These are phyloP conservation scores for Xylaria sp. DNA, from an alignment of 2,329 filamentous ascomycete species.

Conservation along the genomic window DNA sequence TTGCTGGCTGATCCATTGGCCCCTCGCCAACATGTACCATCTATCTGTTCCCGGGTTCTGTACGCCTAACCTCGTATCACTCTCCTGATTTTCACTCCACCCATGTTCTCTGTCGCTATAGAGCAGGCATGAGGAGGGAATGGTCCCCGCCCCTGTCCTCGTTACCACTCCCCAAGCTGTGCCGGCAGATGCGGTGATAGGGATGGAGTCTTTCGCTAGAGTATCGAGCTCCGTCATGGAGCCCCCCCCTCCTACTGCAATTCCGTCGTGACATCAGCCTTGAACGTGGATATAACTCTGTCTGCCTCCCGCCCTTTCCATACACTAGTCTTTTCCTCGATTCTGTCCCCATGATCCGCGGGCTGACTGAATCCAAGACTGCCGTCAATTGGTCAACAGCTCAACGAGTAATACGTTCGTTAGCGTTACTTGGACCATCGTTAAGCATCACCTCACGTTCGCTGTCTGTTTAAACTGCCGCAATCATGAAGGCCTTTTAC, in stretches of 20 bases:
- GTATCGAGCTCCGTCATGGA: slow-evolving; percentile 5
- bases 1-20: slow-evolving; percentile 1
- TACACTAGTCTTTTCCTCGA: background rate
- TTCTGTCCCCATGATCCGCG: background rate
- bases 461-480: background rate
- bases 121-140: background rate
- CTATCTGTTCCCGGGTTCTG: slow-evolving; percentile 5
- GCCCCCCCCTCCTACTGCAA: background rate
- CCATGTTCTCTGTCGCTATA: slow-evolving; percentile 6
- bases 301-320: background rate
- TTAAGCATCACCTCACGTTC: slow-evolving; percentile 11
- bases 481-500: slow-evolving; percentile 29
- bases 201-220: background rate
- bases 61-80: slow-evolving; percentile 20
- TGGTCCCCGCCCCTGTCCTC: slow-evolving; percentile 1
- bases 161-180: slow-evolving; percentile 11
- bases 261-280: background rate
- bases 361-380: background rate
- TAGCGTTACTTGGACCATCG: slow-evolving; percentile 29
- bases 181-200: background rate
- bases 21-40: background rate
- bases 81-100: slow-evolving; percentile 4
- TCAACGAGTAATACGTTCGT: slow-evolving; percentile 30
- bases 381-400: background rate
- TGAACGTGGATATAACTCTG: slow-evolving; percentile 12